Evolutionary conservation across 169 alveolate species (phyloP).

Genomic region (Eimeria brunetti): DNA sequence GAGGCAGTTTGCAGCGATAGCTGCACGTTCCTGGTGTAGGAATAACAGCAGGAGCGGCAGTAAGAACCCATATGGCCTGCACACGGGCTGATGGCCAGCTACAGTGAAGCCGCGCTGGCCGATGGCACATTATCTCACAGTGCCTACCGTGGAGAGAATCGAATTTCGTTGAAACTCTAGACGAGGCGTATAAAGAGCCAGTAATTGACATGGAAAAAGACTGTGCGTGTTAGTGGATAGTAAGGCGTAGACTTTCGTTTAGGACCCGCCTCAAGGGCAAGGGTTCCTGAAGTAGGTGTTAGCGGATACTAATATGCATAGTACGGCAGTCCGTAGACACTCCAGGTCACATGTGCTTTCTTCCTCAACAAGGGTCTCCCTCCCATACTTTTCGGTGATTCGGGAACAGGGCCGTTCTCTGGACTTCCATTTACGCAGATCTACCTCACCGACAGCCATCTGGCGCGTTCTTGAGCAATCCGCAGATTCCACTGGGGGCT

Average conservation of each 20-base stretch:
- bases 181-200: not conserved
- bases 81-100: not conserved
- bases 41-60: not conserved
- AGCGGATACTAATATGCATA: not conserved
- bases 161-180: no score
- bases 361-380: not conserved
- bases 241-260: not conserved
- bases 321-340: no score
- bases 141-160: not conserved
- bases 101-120: not conserved
- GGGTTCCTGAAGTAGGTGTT: not conserved
- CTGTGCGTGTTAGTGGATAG: no score
- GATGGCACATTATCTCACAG: not conserved
- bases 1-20: not conserved
- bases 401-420: not conserved
- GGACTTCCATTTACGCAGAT: not conserved
- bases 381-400: not conserved
- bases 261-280: not conserved
- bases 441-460: not conserved
- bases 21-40: not conserved
- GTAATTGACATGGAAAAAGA: no score
- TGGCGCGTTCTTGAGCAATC: not conserved
- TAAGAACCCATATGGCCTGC: not conserved
- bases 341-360: not conserved
- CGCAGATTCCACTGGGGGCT: not conserved